phyloP scores from a whole-genome alignment of 2,329 filamentous ascomycete species.

The Fusarium sulawesiense region DNA sequence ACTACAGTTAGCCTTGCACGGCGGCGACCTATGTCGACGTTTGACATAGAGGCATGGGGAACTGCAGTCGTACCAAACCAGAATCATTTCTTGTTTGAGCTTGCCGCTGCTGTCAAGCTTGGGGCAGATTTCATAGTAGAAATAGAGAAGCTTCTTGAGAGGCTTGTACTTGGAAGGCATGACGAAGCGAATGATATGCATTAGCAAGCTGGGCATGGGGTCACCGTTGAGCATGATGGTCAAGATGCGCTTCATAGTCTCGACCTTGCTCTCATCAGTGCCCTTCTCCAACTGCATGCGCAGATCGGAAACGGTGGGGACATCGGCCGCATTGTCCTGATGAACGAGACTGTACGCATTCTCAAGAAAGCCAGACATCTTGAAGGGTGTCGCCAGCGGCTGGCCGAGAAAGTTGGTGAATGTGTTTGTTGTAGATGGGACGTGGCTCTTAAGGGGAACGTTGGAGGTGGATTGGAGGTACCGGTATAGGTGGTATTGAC shows the following conservation, averaged over 20 bases:
- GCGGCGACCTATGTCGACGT: not conserved
- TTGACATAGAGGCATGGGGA: not conserved
- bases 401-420: slow-evolving; percentile 38
- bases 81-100: slow-evolving; percentile 99
- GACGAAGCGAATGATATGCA: slow-evolving; percentile 99
- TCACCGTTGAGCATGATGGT: slow-evolving; percentile 99
- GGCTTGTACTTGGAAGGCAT: slow-evolving; percentile 98
- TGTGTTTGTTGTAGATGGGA: slow-evolving; percentile 45
- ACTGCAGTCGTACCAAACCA: slow-evolving; percentile 80
- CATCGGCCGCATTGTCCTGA: slow-evolving; percentile 95
- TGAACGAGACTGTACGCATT: slow-evolving; percentile 97
- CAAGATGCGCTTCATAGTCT: slow-evolving; percentile 96
- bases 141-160: slow-evolving; percentile 97
- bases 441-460: slow-evolving; percentile 45
- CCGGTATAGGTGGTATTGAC: slow-evolving; percentile 43
- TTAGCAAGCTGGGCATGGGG: slow-evolving; percentile 92
- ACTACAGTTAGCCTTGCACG: slow-evolving; percentile 19
- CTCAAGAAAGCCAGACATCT: slow-evolving; percentile 94
- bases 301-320: slow-evolving; percentile 89
- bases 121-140: slow-evolving; percentile 99
- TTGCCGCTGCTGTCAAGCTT: slow-evolving; percentile 94
- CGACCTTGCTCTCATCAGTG: slow-evolving; percentile 90
- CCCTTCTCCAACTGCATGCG: slow-evolving; percentile 94
- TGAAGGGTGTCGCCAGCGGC: slow-evolving; percentile 53
- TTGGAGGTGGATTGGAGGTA: slow-evolving; percentile 43